Evolutionary conservation across 495 filamentous ascomycete genomes (phyloP).

Genomic region (Podospora bellae-mahoneyi): DNA sequence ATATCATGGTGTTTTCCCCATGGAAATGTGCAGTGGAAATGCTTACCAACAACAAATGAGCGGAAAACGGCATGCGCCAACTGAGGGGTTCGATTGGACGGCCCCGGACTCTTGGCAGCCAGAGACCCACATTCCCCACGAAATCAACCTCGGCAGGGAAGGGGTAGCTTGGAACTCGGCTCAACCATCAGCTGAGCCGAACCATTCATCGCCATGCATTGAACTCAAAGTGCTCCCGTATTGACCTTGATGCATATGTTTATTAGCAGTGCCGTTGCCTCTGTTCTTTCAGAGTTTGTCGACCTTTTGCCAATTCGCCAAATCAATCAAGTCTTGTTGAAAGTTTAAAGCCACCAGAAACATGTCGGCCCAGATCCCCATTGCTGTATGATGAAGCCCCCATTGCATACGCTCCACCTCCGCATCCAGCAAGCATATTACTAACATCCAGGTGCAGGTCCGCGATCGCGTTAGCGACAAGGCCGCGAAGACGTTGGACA

Average conservation of each 20-base stretch:
- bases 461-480: slow-evolving; percentile 68
- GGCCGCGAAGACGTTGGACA: slow-evolving; percentile 61
- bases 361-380: slow-evolving; percentile 66
- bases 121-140: slow-evolving; percentile 22
- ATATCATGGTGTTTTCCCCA: neutral
- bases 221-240: neutral
- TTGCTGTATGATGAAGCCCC: slow-evolving; percentile 52
- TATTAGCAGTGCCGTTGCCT: neutral
- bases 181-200: neutral
- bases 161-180: neutral
- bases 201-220: slow-evolving; percentile 8
- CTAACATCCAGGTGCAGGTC: slow-evolving; percentile 44
- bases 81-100: neutral
- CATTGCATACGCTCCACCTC: neutral
- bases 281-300: neutral
- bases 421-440: neutral
- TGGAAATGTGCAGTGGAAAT: neutral
- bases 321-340: neutral
- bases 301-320: neutral
- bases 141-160: slow-evolving; percentile 24
- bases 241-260: slow-evolving; percentile 1
- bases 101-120: neutral
- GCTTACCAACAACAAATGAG: neutral
- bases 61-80: neutral
- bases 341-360: slow-evolving; percentile 17